phyloP scores from a whole-genome alignment of 2,329 filamentous ascomycete genomes.

The Neofusicoccum umdonicola region DNA sequence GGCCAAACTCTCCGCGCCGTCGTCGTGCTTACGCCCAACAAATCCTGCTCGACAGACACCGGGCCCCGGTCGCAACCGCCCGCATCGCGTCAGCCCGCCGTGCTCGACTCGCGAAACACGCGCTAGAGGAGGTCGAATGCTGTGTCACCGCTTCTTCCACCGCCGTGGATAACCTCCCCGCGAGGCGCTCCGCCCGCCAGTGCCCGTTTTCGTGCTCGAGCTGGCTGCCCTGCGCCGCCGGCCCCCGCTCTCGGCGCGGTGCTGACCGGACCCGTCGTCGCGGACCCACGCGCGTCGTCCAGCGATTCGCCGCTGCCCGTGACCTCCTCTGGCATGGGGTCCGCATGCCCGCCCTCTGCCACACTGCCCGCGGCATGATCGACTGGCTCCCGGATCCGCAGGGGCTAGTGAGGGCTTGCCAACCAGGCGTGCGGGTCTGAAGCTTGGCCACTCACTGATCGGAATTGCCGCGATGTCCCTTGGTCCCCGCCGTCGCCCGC shows the following conservation, averaged over 20 bases:
- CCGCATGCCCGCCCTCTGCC: not conserved
- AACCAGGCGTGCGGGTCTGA: not conserved
- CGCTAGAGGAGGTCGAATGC: not conserved
- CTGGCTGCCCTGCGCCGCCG: not conserved
- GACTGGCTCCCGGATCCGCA: conserved; percentile 11
- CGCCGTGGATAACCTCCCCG: not conserved
- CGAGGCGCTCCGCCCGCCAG: not conserved
- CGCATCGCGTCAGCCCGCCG: not conserved
- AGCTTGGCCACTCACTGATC: not conserved
- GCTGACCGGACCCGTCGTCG: not conserved
- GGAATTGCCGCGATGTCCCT: not conserved
- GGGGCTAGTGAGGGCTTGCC: not conserved
- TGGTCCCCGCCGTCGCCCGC: too few species aligned
- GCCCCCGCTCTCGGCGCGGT: not conserved
- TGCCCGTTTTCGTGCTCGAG: conserved; percentile 9
- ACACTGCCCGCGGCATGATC: conserved; percentile 6
- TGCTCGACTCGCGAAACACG: not conserved
- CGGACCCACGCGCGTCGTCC: not conserved
- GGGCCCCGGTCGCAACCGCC: not conserved
- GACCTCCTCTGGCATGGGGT: not conserved
- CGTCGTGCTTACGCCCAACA: not conserved
- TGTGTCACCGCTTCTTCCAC: conserved; percentile 10
- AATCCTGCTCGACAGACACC: not conserved
- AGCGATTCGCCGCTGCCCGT: not conserved
- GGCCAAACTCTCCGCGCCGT: conserved; percentile 3